Evolutionary conservation across 1,284 basidiomycete species (phyloP), one percentile per base, ranked within the genome.

Genomic region (Microbotryomycetes sp.): DNA sequence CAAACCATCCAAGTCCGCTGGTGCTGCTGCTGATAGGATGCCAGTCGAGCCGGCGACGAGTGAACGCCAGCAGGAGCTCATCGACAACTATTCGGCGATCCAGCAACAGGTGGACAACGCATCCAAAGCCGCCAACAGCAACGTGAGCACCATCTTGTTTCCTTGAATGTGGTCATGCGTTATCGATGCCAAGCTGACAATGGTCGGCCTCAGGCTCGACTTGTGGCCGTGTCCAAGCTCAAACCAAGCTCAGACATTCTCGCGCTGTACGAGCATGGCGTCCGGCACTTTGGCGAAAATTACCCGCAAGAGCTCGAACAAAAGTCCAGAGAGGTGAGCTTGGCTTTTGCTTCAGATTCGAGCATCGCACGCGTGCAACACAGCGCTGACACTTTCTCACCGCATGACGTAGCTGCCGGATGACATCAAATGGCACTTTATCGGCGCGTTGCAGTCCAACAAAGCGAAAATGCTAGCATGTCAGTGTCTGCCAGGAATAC

Each of bases 341-440:
- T 25, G 46, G 6, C 25, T 29, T 42, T 31, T 48, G 42, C 26
- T 48, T 23, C 48, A 36, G 25, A 30, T 32, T 32, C 26, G 6
- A 3, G 25, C 16, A 57, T 58, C 5, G 64, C 52, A 63, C 58
- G 56, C 55, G 58, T 14, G 46, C 58, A 46, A 6, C 28, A 16
- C 63, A 63, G 25, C 32, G 54, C 32, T n/a, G 12, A 22, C 2
- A 1, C 19, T 15, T 59, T 55, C 6, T 16, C 16, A 49, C 23
- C n/a, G 23, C 5, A 7, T 4, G 30, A 15, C 3, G 26, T 72
- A 92, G 89, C 81, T 93, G 19, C 90, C 92, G 0, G 66, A 71
- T 28, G 87, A 89, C 68, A 90, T 96, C 71, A 81, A 86, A 66
- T 98, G 96, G 96, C 94, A 97, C 77, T 97, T 97, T 75, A 94